Evolutionary conservation across 2,329 filamentous ascomycete genomes (phyloP).

Genomic region (Fusarium torreyae): DNA sequence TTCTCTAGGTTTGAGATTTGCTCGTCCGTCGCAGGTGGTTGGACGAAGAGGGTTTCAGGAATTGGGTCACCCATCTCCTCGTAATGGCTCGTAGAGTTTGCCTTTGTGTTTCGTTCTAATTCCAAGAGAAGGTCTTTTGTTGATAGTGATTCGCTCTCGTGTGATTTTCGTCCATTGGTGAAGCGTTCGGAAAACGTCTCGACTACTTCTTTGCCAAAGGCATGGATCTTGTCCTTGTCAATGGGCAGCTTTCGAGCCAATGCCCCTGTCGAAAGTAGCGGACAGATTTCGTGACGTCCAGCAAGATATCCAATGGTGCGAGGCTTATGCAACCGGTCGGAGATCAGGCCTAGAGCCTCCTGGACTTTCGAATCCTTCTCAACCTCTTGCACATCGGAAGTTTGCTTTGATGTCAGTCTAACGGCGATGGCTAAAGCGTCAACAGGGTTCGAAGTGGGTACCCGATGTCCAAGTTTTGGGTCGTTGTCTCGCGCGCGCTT

Average conservation of each 20-base stretch:
- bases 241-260: constrained; percentile 34
- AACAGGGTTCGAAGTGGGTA: not conserved
- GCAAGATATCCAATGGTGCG: constrained; percentile 8
- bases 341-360: constrained; percentile 13
- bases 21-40: constrained; percentile 34
- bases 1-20: constrained; percentile 31
- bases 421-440: constrained; percentile 22
- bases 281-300: constrained; percentile 19
- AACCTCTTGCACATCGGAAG: constrained; percentile 17
- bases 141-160: constrained; percentile 13
- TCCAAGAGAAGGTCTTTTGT: constrained; percentile 23
- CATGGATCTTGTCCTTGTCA: constrained; percentile 22
- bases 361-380: constrained; percentile 27
- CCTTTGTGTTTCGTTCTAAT: constrained; percentile 33
- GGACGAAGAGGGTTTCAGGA: constrained; percentile 35
- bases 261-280: constrained; percentile 25
- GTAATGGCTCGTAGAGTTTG: constrained; percentile 3
- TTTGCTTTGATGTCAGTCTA: constrained; percentile 19
- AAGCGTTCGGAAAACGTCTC: constrained; percentile 29
- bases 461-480: not conserved
- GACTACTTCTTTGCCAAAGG: constrained; percentile 12
- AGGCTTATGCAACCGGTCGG: constrained; percentile 9
- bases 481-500: not conserved
- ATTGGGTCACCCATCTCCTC: constrained; percentile 7
- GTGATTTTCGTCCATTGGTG: constrained; percentile 18